Evolutionary conservation across 78 protist species (phyloP), one percentile per base, ranked within the genome.

Genomic region (Dictyostelium citrinum): DNA sequence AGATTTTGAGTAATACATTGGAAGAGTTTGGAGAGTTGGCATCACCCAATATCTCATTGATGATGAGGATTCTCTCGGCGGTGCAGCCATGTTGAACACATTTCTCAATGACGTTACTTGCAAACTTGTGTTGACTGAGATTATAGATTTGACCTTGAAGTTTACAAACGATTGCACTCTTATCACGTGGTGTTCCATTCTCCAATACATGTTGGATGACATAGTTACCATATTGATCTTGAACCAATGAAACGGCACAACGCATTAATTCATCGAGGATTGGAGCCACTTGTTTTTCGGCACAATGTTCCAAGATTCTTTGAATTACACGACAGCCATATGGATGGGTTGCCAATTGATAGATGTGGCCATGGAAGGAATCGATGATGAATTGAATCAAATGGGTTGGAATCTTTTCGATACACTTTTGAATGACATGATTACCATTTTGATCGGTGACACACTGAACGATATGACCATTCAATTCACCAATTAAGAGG

Each of bases 281-380:
- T 79, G 85, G 93, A 5, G 88, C 83, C 2, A 46, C 77, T 84
- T 96, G 98, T 4, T 82, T 51, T 29, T 80, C 95, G 22, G 24
- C 31, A 80, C 99, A 93, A 91, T 98, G 97, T 84, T 98, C 99
- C 39, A 99, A 83, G 31, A 99, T 95, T 78, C 99, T 96, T 91
- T 99, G 99, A 61, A 99, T 98, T 37, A 99, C 99, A n/a, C 99
- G 96, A 95, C 99, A 99, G 58, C 99, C 99, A 85, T 99, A 99
- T 27, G 99, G 97, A 75, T 99, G 99, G 39, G 92, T 91, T 16
- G 99, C 98, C 82, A 98, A 91, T 35, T 78, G 64, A 84, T 67
- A 90, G 75, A 94, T 96, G 77, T 96, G 97, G 11, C 98, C 98
- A 31, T 43, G 60, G 82, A 99, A 97, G 7, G 97, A 35, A 55